Conservation (phyloP, 2,329 filamentous ascomycete genomes). For the Septoria linicola region DNA sequence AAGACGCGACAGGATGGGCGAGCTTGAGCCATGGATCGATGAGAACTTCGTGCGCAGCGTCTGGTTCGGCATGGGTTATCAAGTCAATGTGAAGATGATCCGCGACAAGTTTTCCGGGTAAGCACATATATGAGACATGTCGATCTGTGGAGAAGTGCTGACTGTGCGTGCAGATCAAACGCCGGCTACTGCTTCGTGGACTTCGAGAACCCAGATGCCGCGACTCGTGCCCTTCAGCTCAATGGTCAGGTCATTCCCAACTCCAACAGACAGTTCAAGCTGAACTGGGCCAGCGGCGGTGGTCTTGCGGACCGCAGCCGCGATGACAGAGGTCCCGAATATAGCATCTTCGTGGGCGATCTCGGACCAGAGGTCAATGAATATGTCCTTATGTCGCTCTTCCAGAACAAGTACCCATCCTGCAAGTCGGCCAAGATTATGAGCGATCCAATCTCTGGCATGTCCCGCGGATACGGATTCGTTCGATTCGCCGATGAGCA, state of each 20-base stretch:
- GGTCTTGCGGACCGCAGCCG: conserved; percentile 91
- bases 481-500: conserved; percentile 94
- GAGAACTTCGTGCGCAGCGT: conserved; percentile 97
- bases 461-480: conserved; percentile 97
- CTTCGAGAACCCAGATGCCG: conserved; percentile 77
- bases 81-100: conserved; percentile 99
- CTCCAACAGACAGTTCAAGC: conserved; percentile 92
- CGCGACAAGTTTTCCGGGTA: conserved; percentile 98
- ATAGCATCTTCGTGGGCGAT: conserved; percentile 95
- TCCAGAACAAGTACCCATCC: conserved; percentile 92
- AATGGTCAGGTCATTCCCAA: conserved; percentile 91
- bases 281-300: conserved; percentile 98
- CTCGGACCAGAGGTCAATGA: conserved; percentile 98
- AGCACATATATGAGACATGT: conserved; percentile 17
- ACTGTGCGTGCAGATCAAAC: conserved; percentile 59
- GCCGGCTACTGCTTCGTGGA: conserved; percentile 99
- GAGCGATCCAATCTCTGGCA: conserved; percentile 96
- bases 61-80: conserved; percentile 89
- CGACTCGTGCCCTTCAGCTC: conserved; percentile 83
- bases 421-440: conserved; percentile 99
- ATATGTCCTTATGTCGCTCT: conserved; percentile 93
- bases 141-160: conserved; percentile 8
- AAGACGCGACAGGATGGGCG: conserved; percentile 78
- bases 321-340: conserved; percentile 94
- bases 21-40: conserved; percentile 98